These are phyloP conservation scores for Paspalum notatum DNA, from an alignment of 176 grass and related monocot species.

Conservation along the genomic window DNA sequence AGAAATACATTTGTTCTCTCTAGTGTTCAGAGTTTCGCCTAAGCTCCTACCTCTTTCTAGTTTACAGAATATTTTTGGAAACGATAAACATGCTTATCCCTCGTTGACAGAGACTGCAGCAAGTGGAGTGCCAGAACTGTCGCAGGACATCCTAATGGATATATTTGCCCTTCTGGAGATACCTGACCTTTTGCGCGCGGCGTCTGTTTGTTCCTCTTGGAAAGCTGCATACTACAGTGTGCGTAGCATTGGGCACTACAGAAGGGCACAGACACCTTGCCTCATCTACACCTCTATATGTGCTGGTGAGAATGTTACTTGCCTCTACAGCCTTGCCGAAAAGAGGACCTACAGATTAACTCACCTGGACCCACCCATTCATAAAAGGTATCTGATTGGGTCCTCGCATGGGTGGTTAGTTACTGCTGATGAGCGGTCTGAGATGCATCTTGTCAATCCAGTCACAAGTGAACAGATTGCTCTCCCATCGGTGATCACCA, in stretches of 20 bases:
- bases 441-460: background rate
- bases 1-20: background rate
- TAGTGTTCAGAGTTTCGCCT: too few relatives aligned
- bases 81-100: too few relatives aligned
- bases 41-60: too few relatives aligned
- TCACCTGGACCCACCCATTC: background rate
- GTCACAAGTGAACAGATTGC: background rate
- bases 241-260: background rate
- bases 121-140: background rate
- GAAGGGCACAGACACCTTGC: background rate
- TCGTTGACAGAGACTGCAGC: too few relatives aligned
- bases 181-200: background rate
- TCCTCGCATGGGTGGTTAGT: background rate
- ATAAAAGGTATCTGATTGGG: background rate
- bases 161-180: background rate
- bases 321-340: slow-evolving; percentile 1
- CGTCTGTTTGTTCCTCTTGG: background rate
- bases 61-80: too few relatives aligned
- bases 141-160: background rate
- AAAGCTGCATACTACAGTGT: background rate
- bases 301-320: background rate
- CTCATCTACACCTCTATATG: slow-evolving; percentile 21
- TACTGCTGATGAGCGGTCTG: background rate
- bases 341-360: background rate
- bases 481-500: background rate